A percentile compares a stretch with the other conserved stretches of the same genome.
Evolutionary conservation across 1,284 basidiomycete genomes (phyloP).

Genomic region (Stygiomarasmius scandens): DNA sequence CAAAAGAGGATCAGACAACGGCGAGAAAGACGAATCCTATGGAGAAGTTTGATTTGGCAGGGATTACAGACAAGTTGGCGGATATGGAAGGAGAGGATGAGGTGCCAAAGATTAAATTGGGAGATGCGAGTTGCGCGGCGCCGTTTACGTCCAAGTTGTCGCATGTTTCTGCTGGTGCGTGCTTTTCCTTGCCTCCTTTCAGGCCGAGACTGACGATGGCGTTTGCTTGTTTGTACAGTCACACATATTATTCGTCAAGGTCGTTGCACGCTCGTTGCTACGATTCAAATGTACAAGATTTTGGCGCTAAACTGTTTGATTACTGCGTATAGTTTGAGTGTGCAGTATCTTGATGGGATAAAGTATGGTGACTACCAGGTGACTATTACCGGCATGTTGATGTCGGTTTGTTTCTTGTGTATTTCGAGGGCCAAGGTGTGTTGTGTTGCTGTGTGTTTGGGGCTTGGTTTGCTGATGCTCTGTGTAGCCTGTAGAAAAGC

Average conservation of each 20-base stretch:
- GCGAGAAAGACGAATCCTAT: constrained; percentile 84
- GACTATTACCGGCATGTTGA: constrained; percentile 91
- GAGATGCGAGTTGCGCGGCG: constrained; percentile 94
- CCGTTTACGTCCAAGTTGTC: constrained; percentile 96
- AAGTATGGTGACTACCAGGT: constrained; percentile 98
- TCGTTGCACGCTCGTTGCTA: constrained; percentile 94
- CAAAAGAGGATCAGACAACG: constrained; percentile 60
- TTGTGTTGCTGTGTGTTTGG: neutral
- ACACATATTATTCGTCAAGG: constrained; percentile 96
- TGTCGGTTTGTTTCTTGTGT: constrained; percentile 96
- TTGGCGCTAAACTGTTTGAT: constrained; percentile 94
- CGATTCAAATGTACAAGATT: constrained; percentile 99
- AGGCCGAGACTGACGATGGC: neutral
- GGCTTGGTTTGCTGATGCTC: neutral
- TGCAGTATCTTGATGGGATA: constrained; percentile 96
- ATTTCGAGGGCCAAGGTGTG: constrained; percentile 93
- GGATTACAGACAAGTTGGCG: constrained; percentile 88
- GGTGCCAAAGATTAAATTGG: constrained; percentile 94
- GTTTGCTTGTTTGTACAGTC: constrained; percentile 47
- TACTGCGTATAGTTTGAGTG: constrained; percentile 93
- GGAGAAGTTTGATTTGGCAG: constrained; percentile 90
- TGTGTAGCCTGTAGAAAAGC: constrained; percentile 82
- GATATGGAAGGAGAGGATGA: constrained; percentile 93
- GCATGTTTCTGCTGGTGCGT: constrained; percentile 89
- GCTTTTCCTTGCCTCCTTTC: constrained; percentile 1